Conservation (phyloP, 768 basidiomycete genomes). For the Phallus indusiatus region DNA sequence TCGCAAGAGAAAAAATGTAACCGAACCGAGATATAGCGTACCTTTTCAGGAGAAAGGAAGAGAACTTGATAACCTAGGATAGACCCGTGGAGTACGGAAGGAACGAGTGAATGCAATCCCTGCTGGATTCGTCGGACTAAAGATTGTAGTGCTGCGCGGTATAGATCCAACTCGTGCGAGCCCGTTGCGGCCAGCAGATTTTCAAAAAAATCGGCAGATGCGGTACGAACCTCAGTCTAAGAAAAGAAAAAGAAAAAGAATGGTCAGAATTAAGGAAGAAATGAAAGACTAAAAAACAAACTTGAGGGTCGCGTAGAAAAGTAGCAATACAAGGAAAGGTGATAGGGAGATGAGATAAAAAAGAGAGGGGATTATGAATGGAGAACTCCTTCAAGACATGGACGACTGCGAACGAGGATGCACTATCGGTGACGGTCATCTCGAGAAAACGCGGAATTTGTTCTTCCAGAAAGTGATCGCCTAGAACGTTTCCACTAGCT, state of each 20-base stretch:
- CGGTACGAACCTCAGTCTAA: slow-evolving; percentile 27
- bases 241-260: slow-evolving; percentile 16
- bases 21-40: slow-evolving; percentile 15
- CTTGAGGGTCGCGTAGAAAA: slow-evolving; percentile 32
- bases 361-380: slow-evolving; percentile 27
- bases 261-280: slow-evolving; percentile 14
- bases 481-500: slow-evolving; percentile 20
- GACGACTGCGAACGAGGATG: slow-evolving; percentile 31
- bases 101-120: slow-evolving; percentile 23
- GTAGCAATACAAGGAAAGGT: slow-evolving; percentile 36
- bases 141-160: slow-evolving; percentile 22
- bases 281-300: slow-evolving; percentile 12
- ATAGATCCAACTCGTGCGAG: slow-evolving; percentile 18
- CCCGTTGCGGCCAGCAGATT: slow-evolving; percentile 29
- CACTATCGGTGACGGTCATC: slow-evolving; percentile 25
- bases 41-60: slow-evolving; percentile 33
- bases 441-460: slow-evolving; percentile 25
- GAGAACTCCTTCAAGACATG: slow-evolving; percentile 35
- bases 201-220: slow-evolving; percentile 31
- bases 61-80: slow-evolving; percentile 33
- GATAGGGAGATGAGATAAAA: slow-evolving; percentile 28
- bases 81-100: slow-evolving; percentile 31
- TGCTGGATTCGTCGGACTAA: slow-evolving; percentile 32
- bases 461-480: slow-evolving; percentile 25
- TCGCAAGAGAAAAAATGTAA: background rate